Conservation (phyloP, 345 rosid genomes). For the Syzygium jambos region DNA sequence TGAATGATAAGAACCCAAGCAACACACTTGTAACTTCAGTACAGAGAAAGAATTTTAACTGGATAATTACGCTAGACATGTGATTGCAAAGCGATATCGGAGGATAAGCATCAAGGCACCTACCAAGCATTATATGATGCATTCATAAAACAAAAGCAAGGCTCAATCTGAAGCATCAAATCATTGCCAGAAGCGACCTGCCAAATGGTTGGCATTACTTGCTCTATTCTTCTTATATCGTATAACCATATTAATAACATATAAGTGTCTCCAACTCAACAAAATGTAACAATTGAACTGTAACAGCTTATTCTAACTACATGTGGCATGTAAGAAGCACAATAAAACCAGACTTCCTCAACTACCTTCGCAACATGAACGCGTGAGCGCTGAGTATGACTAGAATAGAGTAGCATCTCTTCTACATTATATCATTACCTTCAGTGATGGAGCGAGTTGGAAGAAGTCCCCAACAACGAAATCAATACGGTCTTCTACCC, state of each 20-base stretch:
- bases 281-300: neutral
- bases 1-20: neutral
- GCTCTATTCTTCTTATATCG: neutral
- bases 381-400: neutral
- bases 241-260: neutral
- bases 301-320: neutral
- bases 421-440: constrained; percentile 14
- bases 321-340: neutral
- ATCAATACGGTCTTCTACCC: constrained; percentile 32
- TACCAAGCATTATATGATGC: neutral
- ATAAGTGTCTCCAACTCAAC: neutral
- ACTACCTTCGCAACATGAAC: neutral
- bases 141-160: neutral
- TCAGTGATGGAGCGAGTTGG: constrained; percentile 33
- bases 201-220: neutral
- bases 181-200: neutral
- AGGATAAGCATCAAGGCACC: neutral
- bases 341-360: neutral
- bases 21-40: neutral
- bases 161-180: neutral
- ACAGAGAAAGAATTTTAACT: neutral
- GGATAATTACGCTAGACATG: neutral
- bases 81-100: neutral
- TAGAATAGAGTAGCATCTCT: neutral
- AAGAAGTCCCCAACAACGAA: constrained; percentile 37